phyloP scores from a whole-genome alignment of 768 basidiomycete genomes.

The Tricholoma flavovirens region DNA sequence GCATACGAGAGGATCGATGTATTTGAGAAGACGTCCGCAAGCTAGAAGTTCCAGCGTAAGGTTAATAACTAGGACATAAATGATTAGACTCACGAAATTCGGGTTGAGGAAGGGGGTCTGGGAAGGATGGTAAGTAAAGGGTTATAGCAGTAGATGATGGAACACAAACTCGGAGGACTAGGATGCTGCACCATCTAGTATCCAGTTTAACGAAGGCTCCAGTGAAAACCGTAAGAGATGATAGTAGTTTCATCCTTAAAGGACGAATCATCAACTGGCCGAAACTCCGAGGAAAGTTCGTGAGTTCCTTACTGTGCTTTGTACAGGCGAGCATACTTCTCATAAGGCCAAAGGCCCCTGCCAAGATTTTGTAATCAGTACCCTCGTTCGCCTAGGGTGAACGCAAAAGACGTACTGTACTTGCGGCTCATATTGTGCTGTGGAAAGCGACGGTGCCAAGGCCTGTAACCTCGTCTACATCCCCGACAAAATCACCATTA shows the following conservation, averaged over 20 bases:
- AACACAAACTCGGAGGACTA: constrained; percentile 32
- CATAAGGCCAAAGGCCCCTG: constrained; percentile 39
- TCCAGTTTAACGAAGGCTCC: constrained; percentile 36
- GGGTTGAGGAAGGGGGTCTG: constrained; percentile 44
- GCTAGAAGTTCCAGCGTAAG: constrained; percentile 17
- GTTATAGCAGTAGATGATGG: background rate
- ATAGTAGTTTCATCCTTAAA: constrained; percentile 25
- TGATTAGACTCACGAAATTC: constrained; percentile 29
- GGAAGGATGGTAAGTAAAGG: background rate
- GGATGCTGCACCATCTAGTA: constrained; percentile 37
- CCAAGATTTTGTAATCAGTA: background rate
- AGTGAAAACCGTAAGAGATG: constrained; percentile 30
- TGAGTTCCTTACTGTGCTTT: constrained; percentile 24
- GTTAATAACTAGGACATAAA: background rate
- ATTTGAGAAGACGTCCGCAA: constrained; percentile 39
- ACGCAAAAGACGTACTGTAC: constrained; percentile 26
- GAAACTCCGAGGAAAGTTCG: background rate
- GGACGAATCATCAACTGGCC: background rate
- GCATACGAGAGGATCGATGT: constrained; percentile 33
- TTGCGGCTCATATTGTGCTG: constrained; percentile 37
- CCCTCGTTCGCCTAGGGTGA: background rate
- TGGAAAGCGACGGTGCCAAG: constrained; percentile 31
- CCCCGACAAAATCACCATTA: background rate
- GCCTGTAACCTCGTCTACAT: constrained; percentile 32
- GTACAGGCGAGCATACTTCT: constrained; percentile 29